Conservation (phyloP, 768 basidiomycete species). For the Pilatotrama ljubarskyi region DNA sequence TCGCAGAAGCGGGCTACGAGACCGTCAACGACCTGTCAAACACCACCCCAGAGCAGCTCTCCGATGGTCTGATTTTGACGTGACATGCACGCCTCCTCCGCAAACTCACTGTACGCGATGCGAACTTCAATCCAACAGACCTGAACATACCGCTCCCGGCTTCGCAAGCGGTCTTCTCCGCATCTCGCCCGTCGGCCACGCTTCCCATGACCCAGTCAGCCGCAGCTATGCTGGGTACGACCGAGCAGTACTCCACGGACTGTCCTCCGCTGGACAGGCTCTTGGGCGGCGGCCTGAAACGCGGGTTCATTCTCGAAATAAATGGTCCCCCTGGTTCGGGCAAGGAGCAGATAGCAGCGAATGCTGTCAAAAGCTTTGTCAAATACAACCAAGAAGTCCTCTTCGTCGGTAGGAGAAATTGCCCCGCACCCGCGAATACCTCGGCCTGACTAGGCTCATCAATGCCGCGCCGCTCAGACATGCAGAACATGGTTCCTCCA, state of each 20-base stretch:
- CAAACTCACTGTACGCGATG: slow-evolving; percentile 4
- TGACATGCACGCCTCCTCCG: slow-evolving; percentile 2
- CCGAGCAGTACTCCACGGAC: slow-evolving; percentile 39
- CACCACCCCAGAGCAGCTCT: slow-evolving; percentile 46
- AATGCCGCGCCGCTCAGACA: slow-evolving; percentile 35
- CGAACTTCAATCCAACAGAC: slow-evolving; percentile 39
- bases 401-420: slow-evolving; percentile 54
- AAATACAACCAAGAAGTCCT: slow-evolving; percentile 53
- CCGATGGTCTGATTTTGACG: slow-evolving; percentile 44
- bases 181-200: slow-evolving; percentile 35
- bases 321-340: slow-evolving; percentile 75
- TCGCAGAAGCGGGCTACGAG: slow-evolving; percentile 58
- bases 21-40: slow-evolving; percentile 52
- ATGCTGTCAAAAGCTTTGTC: slow-evolving; percentile 50
- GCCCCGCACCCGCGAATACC: slow-evolving; percentile 21
- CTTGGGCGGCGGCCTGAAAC: slow-evolving; percentile 61
- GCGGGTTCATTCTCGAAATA: slow-evolving; percentile 67
- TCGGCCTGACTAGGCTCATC: neutral
- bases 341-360: slow-evolving; percentile 56
- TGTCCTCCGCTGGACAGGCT: slow-evolving; percentile 56
- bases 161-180: slow-evolving; percentile 47
- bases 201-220: slow-evolving; percentile 55
- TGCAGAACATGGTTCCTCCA: slow-evolving; percentile 49
- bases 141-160: slow-evolving; percentile 47
- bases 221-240: slow-evolving; percentile 41